These are phyloP conservation scores for Tirmania nivea DNA, from an alignment of 495 filamentous ascomycete species.

Conservation along the genomic window DNA sequence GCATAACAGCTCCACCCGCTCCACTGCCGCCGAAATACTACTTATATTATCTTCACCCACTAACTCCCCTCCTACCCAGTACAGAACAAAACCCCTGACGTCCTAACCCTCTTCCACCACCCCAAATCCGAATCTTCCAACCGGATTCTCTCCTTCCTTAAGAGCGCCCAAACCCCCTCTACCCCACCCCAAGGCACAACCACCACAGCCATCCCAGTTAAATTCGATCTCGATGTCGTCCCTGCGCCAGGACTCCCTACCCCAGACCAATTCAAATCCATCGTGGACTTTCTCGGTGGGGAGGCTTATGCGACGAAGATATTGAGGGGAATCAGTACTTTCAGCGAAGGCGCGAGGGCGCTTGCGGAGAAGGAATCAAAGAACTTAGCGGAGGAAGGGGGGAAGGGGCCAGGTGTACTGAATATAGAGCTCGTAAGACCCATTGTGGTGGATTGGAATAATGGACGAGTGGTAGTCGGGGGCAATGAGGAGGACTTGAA, in stretches of 20 bases:
- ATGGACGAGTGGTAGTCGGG: constrained; percentile 33
- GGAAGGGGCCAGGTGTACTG: constrained; percentile 1
- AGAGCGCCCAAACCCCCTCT: constrained; percentile 41
- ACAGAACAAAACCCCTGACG: constrained; percentile 64
- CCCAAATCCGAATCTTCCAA: constrained; percentile 41
- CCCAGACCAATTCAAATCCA: constrained; percentile 58
- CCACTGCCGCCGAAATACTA: not conserved
- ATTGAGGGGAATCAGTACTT: constrained; percentile 39
- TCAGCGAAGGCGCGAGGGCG: constrained; percentile 14
- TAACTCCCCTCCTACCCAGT: not conserved
- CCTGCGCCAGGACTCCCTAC: constrained; percentile 48
- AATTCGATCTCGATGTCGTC: constrained; percentile 73
- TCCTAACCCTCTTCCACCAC: constrained; percentile 90
- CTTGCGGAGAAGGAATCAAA: constrained; percentile 2
- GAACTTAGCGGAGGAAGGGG: constrained; percentile 20
- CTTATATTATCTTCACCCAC: not conserved
- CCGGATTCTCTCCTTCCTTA: constrained; percentile 47
- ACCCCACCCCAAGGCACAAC: constrained; percentile 37
- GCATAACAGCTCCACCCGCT: not conserved
- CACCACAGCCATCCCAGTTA: constrained; percentile 29
- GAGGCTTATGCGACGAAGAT: constrained; percentile 57
- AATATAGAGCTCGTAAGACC: constrained; percentile 40
- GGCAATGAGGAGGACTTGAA: constrained; percentile 8
- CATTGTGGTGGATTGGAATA: constrained; percentile 82
- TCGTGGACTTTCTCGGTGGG: constrained; percentile 60